These are phyloP conservation scores for Mesembryanthemum crystallinum DNA, from an alignment of 148 eudicot genomes.

Conservation along the genomic window DNA sequence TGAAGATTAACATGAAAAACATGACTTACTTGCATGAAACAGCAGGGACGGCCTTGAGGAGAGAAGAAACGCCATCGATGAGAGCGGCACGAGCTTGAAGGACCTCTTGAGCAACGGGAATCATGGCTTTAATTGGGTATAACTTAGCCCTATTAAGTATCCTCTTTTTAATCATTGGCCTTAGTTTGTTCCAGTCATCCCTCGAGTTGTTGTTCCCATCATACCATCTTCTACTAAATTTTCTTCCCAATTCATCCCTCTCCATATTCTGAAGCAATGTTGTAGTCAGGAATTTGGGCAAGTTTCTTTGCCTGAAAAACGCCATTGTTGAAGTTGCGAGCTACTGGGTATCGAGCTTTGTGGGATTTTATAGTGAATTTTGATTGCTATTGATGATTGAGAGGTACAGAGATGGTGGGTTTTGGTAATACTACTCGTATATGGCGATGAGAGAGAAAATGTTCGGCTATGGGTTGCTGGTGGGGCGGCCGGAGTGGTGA, in stretches of 20 bases:
- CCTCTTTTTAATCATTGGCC: slow-evolving; percentile 78
- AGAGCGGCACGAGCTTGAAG: slow-evolving; percentile 51
- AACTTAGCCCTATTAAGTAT: slow-evolving; percentile 53
- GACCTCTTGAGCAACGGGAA: slow-evolving; percentile 70
- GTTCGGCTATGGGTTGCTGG: no score
- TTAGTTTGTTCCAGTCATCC: slow-evolving; percentile 55
- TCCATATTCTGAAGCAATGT: neutral
- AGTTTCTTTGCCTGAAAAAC: slow-evolving; percentile 8
- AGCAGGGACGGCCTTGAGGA: slow-evolving; percentile 56
- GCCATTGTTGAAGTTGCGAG: slow-evolving; percentile 8
- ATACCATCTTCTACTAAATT: slow-evolving; percentile 31
- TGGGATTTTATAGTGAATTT: no score
- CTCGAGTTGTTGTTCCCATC: slow-evolving; percentile 22
- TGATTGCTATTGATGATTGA: no score
- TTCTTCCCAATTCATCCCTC: slow-evolving; percentile 3
- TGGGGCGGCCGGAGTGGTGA: no score
- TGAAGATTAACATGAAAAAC: neutral
- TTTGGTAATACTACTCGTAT: no score
- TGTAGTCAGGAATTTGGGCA: slow-evolving; percentile 7
- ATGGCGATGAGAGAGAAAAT: no score
- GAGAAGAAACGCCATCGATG: slow-evolving; percentile 62
- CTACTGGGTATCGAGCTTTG: neutral
- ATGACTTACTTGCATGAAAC: slow-evolving; percentile 65
- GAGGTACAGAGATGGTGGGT: no score
- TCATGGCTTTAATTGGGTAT: slow-evolving; percentile 60